Evolutionary conservation across 2,329 filamentous ascomycete genomes (phyloP), one percentile per base, ranked within the genome.

Genomic region (Gnomoniopsis sp.): DNA sequence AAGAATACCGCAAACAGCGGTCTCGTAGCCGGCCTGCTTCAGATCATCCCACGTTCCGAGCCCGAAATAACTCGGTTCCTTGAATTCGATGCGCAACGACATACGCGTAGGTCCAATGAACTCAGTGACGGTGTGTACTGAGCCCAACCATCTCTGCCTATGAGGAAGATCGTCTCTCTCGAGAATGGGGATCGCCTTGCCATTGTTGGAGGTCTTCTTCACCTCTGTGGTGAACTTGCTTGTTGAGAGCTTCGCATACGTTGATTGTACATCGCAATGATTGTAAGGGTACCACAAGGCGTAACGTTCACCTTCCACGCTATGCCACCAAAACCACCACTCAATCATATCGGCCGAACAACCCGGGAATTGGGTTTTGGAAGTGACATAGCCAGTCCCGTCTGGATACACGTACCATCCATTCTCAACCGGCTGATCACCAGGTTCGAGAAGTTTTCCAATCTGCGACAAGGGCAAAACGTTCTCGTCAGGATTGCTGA

Each of bases 271-370:
- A 26, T 50, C 54, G 30, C 58, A 23, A 50, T 64, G 62, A 36
- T 55, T 54, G 50, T 64, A 52, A 6, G 62, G 62, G 17, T 58
- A 61, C 60, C 62, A 64, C 19, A 64, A 34, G 21, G 62, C 62
- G 53, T 64, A 64, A 14, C 62, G 53, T 21, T 62, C 62, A 6
- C 36, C 46, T 38, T 64, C 62, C 22, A 62, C 60, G 21, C 57
- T 57, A 60, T 64, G 62, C 62, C 62, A 64, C 62, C 62, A 64
- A 55, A 64, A 64, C 62, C 62, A 64, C 62, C 62, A 64, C 41
- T 58, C 59, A 38, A 64, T 33, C 62, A 64, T 64, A 3, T 61
- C 60, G 46, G 60, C 62, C 48, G 55, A 61, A 14, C n/a, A 44
- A 0, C 26, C 22, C 0, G 60, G 60, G 23, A 64, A 64, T 8